A percentile compares a stretch with the other conserved stretches of the same genome.
Evolutionary conservation across 2,329 filamentous ascomycete genomes (phyloP).

Genomic region (Akanthomyces dipterigenus): DNA sequence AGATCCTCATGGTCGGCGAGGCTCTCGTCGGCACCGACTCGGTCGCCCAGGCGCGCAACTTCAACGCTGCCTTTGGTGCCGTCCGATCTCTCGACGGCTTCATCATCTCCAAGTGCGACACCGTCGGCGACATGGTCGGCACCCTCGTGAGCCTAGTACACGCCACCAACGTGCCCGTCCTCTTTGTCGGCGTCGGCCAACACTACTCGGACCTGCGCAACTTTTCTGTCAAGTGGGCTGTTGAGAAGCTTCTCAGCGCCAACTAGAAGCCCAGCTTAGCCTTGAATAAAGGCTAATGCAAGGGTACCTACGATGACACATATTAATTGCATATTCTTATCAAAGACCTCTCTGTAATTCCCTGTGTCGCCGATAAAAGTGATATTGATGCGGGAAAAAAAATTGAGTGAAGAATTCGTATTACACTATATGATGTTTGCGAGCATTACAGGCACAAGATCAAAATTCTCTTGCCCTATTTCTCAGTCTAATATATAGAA

Average conservation of each 20-base stretch:
- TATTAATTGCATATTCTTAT: not conserved
- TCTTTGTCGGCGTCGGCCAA: constrained; percentile 76
- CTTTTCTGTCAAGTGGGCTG: constrained; percentile 63
- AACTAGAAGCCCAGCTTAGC: constrained; percentile 23
- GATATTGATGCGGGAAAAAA: too few species aligned
- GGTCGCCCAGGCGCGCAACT: constrained; percentile 92
- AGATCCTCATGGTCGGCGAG: constrained; percentile 90
- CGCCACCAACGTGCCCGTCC: constrained; percentile 89
- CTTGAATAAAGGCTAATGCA: not conserved
- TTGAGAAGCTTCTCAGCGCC: constrained; percentile 56
- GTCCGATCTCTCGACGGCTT: constrained; percentile 84
- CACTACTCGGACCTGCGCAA: constrained; percentile 63
- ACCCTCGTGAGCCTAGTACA: constrained; percentile 96
- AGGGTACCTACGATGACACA: not conserved
- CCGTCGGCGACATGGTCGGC: constrained; percentile 97
- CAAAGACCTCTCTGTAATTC: not conserved
- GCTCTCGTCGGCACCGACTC: constrained; percentile 93
- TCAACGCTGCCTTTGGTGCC: constrained; percentile 85
- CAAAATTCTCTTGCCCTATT: not conserved
- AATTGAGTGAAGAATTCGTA: constrained; percentile 5
- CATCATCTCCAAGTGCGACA: constrained; percentile 98
- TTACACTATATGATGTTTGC: constrained; percentile 5
- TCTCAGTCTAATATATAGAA: constrained; percentile 3
- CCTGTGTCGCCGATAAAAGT: not conserved
- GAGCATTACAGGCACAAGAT: not conserved